A percentile compares a stretch with the other conserved stretches of the same genome.
These are phyloP conservation scores for Quillaja saponaria DNA, from an alignment of 306 rosid species.

Conservation along the genomic window DNA sequence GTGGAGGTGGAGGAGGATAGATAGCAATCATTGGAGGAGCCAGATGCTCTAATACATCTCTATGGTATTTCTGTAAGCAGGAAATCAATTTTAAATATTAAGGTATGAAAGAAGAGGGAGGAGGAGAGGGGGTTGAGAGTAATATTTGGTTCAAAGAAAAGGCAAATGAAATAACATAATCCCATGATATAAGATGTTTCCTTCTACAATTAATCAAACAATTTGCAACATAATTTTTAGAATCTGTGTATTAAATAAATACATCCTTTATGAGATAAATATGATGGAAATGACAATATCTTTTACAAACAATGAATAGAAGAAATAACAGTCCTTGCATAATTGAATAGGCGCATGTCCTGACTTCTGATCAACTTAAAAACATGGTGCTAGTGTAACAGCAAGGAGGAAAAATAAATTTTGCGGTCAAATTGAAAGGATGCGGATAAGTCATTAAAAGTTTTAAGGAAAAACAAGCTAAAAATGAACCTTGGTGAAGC, in stretches of 20 bases:
- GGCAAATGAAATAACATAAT: too few relatives aligned
- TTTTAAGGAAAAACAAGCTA: not conserved
- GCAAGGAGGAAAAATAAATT: not conserved
- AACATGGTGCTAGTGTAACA: not conserved
- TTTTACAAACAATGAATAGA: not conserved
- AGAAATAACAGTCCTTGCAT: not conserved
- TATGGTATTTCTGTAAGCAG: slow-evolving; percentile 77
- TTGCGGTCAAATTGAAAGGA: not conserved
- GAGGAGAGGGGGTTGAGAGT: too few relatives aligned
- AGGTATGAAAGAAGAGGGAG: slow-evolving; percentile 11
- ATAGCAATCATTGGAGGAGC: slow-evolving; percentile 43
- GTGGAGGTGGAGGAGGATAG: slow-evolving; percentile 45
- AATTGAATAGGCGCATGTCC: not conserved
- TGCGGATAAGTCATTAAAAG: not conserved
- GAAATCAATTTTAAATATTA: not conserved
- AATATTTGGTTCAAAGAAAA: not conserved
- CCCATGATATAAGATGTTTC: too few relatives aligned
- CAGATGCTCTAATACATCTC: slow-evolving; percentile 46
- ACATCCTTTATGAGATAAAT: not conserved
- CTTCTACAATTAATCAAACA: not conserved
- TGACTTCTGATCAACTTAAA: not conserved
- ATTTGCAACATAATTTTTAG: not conserved
- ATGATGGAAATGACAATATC: not conserved
- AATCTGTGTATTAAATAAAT: not conserved
- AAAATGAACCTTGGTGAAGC: not conserved